phyloP scores from a whole-genome alignment of 1,284 basidiomycete species.

The Apiotrichum veenhuisii region DNA sequence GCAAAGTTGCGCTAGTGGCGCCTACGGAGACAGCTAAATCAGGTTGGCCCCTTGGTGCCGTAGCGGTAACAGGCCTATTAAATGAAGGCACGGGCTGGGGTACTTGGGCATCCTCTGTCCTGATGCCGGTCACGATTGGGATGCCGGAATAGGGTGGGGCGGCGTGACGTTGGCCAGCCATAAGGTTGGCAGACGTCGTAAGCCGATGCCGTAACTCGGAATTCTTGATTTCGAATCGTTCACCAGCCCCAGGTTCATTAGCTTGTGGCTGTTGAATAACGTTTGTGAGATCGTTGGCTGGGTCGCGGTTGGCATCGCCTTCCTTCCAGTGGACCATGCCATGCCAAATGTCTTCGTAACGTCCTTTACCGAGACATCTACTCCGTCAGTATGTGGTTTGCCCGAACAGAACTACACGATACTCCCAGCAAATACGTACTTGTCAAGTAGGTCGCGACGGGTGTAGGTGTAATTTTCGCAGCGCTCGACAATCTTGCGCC shows the following conservation, averaged over 20 bases:
- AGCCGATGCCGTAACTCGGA: constrained; percentile 11
- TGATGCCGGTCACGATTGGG: no score
- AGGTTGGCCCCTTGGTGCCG: no score
- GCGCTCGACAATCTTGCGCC: constrained; percentile 48
- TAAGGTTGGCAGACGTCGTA: constrained; percentile 5
- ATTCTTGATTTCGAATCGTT: neutral
- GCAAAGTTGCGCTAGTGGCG: no score
- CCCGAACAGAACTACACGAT: neutral
- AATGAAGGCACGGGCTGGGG: no score
- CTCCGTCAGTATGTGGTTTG: neutral
- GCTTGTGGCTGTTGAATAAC: neutral
- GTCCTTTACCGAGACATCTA: constrained; percentile 40
- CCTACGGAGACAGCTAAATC: no score
- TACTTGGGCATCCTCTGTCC: no score
- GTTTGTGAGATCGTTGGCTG: constrained; percentile 39
- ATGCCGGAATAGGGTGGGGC: no score
- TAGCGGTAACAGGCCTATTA: no score
- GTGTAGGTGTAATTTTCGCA: constrained; percentile 52
- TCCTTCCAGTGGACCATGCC: constrained; percentile 41
- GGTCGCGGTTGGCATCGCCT: constrained; percentile 34
- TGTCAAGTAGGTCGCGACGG: constrained; percentile 47
- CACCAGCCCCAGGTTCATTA: neutral
- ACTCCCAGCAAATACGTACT: constrained; percentile 30
- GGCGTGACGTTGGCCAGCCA: neutral
- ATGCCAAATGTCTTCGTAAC: constrained; percentile 44